Base-by-base conservation (phyloP, 1,139 yeast species). In the Protomyces inundatus region DNA sequence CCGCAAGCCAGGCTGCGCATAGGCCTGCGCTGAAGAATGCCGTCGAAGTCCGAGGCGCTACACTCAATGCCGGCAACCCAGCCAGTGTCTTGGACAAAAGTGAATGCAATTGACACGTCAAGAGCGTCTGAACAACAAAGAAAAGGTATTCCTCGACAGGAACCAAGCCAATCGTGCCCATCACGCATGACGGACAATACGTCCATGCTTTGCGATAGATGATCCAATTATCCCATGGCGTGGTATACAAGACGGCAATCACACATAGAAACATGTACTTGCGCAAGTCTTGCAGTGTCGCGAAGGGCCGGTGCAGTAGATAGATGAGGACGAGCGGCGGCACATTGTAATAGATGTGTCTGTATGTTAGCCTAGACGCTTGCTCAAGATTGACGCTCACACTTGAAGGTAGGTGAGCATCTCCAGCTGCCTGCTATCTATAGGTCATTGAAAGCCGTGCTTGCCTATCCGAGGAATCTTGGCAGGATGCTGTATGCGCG, bases 151-250 rank as follows among this genome's bases (percentile, higher is more conserved):
- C 64, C 53, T 61, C 64, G 14, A 61, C 54, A 6, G 64, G 64
- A 7, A 61, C 61, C 33, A 50, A 42, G 10, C 60, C 60, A 23
- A 61, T 51, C 23, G 64, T 61, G 32, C 61, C 64, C 53, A 61
- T 51, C 4, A 61, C 64, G 52, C 64, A 55, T 10, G 60, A 36
- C 30, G 64, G 61, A 16, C 64, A 55, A 32, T 61, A 61, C 37
- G 50, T 52, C 64, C 64, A 61, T 14, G 64, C 64, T 23, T 55
- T 54, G 45, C 54, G 46, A 36, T 55, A 55, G 35, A 61, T 61
- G 61, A 61, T 55, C 55, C 55, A 61, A 50, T 55, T 61, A 45
- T 61, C 64, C 64, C 64, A 61, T 4, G 64, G 61, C 37, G 64
- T 61, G 9, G 64, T 61, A 61, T 61, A 61, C 7, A 55, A n/a